A percentile compares a stretch with the other conserved stretches of the same genome.
Evolutionary conservation across 2,329 filamentous ascomycete species (phyloP).

Genomic region (Sphaerulina vaccinii): DNA sequence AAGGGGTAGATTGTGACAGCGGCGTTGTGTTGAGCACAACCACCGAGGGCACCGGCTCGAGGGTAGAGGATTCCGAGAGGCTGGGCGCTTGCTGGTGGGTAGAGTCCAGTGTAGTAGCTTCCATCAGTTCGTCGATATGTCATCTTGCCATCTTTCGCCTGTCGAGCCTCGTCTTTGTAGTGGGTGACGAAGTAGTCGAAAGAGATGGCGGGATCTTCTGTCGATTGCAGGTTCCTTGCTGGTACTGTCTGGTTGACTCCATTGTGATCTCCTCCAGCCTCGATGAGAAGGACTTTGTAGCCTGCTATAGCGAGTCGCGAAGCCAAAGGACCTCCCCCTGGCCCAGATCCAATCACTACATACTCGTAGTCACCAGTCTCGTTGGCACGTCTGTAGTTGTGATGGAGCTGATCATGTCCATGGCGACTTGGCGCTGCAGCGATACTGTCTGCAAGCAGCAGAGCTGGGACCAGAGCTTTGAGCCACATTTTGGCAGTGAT

Average conservation of each 20-base stretch:
- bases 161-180: constrained; percentile 55
- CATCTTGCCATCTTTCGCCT: constrained; percentile 59
- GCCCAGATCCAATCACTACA: constrained; percentile 61
- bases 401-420: background rate
- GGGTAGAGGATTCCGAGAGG: constrained; percentile 59
- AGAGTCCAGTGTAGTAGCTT: constrained; percentile 50
- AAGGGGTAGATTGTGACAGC: constrained; percentile 59
- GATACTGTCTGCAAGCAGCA: constrained; percentile 1
- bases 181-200: constrained; percentile 68
- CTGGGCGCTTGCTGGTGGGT: constrained; percentile 54
- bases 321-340: constrained; percentile 59
- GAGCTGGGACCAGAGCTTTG: background rate
- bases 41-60: constrained; percentile 53
- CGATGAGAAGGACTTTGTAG: constrained; percentile 59
- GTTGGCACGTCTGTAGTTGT: background rate
- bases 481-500: constrained; percentile 2
- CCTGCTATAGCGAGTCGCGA: constrained; percentile 60
- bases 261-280: constrained; percentile 59
- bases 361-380: constrained; percentile 54
- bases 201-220: constrained; percentile 55
- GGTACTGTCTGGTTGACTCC: constrained; percentile 55
- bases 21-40: constrained; percentile 59
- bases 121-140: constrained; percentile 52
- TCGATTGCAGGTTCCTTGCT: constrained; percentile 53
- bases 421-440: background rate